Evolutionary conservation across 75 land plant genomes (phyloP).

Genomic region (Selaginella moellendorffii): DNA sequence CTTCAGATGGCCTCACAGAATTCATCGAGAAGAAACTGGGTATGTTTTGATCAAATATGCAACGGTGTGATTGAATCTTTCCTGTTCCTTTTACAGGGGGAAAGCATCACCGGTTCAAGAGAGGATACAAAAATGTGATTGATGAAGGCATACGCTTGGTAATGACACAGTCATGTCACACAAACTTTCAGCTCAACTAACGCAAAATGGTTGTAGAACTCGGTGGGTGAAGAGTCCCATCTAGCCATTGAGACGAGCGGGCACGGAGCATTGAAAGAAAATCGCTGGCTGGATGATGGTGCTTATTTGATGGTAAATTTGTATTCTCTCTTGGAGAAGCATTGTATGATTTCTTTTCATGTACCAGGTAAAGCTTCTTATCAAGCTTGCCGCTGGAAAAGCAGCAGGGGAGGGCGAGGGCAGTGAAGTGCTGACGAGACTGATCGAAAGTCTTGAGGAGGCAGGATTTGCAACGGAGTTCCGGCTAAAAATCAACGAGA

Average conservation of each 20-base stretch:
- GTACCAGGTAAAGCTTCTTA: conserved; percentile 80
- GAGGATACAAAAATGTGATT: conserved; percentile 98
- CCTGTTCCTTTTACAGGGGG: conserved; percentile 46
- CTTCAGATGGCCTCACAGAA: conserved; percentile 88
- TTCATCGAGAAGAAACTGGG: conserved; percentile 93
- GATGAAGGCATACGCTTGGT: conserved; percentile 98
- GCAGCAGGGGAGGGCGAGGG: conserved; percentile 47
- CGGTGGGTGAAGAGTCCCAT: conserved; percentile 85
- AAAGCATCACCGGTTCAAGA: conserved; percentile 93
- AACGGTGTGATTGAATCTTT: background rate
- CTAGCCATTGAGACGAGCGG: conserved; percentile 99
- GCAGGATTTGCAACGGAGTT: conserved; percentile 67
- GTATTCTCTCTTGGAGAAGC: background rate
- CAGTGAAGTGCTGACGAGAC: conserved; percentile 73
- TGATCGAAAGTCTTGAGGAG: conserved; percentile 74
- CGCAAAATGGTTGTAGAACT: conserved; percentile 46
- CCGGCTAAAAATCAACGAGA: conserved; percentile 81
- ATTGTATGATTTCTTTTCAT: background rate
- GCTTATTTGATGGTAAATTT: conserved; percentile 81
- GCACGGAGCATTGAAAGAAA: conserved; percentile 98
- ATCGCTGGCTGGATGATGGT: conserved; percentile 99
- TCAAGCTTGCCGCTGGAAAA: conserved; percentile 84
- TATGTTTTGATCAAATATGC: conserved; percentile 14
- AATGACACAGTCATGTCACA: conserved; percentile 10
- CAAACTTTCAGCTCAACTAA: background rate